Base-by-base conservation (phyloP, 2,329 filamentous ascomycete species). In the Emmonsia crescens region DNA sequence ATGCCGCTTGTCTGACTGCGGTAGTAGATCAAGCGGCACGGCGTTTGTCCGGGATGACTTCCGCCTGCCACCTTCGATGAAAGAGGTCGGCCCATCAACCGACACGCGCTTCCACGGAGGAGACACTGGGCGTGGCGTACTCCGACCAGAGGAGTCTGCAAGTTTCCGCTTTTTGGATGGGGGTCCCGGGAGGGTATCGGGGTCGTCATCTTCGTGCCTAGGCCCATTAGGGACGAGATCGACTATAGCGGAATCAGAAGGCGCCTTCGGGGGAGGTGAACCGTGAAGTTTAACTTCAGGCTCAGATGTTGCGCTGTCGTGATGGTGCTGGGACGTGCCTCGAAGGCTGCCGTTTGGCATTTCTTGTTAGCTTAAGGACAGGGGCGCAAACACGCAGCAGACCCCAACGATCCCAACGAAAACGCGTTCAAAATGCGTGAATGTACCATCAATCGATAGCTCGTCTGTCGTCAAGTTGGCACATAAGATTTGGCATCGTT, bases 51-150 rank as follows among this genome's bases (percentile, higher is more conserved):
- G 78, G 57, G 83, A 82, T 52, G 85, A 87, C 72, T 83, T 84
- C 63, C 85, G 78, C 66, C 80, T 80, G 46, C 85, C 85, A 71
- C 84, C 80, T 63, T 82, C 79, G 54, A 88, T 83, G 72, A 95
- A 92, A 0, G 89, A 88, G 3, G 93, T 94, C 27, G 94, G 94
- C 0, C 94, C 94, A 33, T 96, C 89, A 48, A 89, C 90, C 63
- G 83, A 83, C 65, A 89, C 83, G 70, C 85, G 89, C 78, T 94
- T 97, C 94, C 94, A 99, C 27, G 94, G 94, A 66, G 94, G 94
- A 65, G 93, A 97, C 48, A 73, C 67, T 54, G 74, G 72, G 55
- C 77, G 73, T n/a, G 76, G 72, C 31, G 73, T 75, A 27, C 73
- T 72, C 59, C 72, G 74, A 62, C 71, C 70, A 61, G 70, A 74